Evolutionary conservation across 2,329 filamentous ascomycete species (phyloP), one percentile per base, ranked within the genome.

Genomic region (Eutypella sp.): DNA sequence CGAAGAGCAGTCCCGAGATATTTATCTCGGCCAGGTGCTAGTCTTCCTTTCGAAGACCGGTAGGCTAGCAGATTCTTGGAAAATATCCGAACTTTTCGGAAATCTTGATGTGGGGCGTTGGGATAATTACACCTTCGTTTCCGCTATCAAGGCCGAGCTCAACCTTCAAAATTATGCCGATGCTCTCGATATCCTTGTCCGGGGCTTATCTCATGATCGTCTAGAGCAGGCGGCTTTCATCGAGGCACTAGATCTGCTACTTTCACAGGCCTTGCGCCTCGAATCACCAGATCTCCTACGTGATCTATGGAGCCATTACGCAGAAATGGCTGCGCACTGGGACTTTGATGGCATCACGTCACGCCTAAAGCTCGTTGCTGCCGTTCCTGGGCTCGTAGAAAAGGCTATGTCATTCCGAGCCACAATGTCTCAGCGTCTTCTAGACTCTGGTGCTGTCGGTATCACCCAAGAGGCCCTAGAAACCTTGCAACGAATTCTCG

Each of bases 81-180:
- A 74, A 45, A 66, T 75, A n/a, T 57, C 67, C 4, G 64, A 71
- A 3, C 48, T 79, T 2, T 75, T 78, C 42, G 60, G 61, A 2
- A 58, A 66, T 24, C 56, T 74, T 2, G 55, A 64, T 1, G 29
- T 52, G 2, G 51, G 62, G 0, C 46, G 59, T 6, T 77, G 73
- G 74, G 66, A 67, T 15, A 58, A 70, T 11, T 55, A 62, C 3
- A 46, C 67, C 4, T 64, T 77, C 3, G 55, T 65, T 2, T 64
- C 68, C 0, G 71, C 65, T 8, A 57, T 79, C 4, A 57, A 65
- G 9, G 66, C 74, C 3, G 64, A 71, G 24, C 51, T 78, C 37
- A 65, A 62, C 18, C 59, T 71, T 5, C 64, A 68, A 13, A 66
- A 74, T 24, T 44, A 59, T 4, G 15, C 56, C 3, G 55, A 58